Evolutionary conservation across 345 rosid genomes (phyloP).

Genomic region (Angophora floribunda): DNA sequence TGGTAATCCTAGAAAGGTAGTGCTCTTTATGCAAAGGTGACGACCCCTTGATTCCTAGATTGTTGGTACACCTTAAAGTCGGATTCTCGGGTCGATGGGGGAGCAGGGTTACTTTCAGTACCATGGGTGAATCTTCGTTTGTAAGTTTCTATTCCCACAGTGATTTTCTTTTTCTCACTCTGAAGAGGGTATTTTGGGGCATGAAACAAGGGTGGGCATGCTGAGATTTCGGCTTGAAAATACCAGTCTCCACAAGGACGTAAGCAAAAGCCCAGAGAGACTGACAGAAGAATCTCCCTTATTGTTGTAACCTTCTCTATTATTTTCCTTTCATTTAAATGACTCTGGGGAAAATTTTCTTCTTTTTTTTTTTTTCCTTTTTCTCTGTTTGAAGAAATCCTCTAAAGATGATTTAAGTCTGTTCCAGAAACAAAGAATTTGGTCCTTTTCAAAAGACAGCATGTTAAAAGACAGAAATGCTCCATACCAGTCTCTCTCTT

Average conservation of each 20-base stretch:
- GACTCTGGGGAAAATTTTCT: not conserved
- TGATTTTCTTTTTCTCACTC: not conserved
- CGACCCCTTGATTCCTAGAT: slow-evolving; percentile 5
- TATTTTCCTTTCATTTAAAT: slow-evolving; percentile 2
- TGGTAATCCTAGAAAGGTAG: slow-evolving; percentile 1
- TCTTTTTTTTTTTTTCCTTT: not conserved
- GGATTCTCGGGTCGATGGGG: slow-evolving; percentile 9
- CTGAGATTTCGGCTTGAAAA: slow-evolving; percentile 29
- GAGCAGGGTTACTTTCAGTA: slow-evolving; percentile 4
- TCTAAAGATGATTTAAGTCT: slow-evolving; percentile 31
- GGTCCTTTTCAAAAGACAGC: slow-evolving; percentile 32
- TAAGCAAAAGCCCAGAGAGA: slow-evolving; percentile 30
- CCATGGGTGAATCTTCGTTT: not conserved
- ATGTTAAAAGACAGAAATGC: slow-evolving; percentile 43
- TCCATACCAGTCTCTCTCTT: slow-evolving; percentile 33
- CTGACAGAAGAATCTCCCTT: slow-evolving; percentile 64
- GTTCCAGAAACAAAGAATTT: slow-evolving; percentile 43
- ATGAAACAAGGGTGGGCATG: slow-evolving; percentile 4
- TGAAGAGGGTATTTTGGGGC: slow-evolving; percentile 5
- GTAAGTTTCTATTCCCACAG: not conserved
- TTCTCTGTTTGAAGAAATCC: slow-evolving; percentile 24
- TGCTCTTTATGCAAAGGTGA: slow-evolving; percentile 9
- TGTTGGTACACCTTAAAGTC: not conserved
- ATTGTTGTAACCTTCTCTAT: slow-evolving; percentile 34
- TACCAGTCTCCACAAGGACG: slow-evolving; percentile 19